These are phyloP conservation scores for Trametes sanguinea DNA, from an alignment of 768 basidiomycete genomes.

Conservation along the genomic window DNA sequence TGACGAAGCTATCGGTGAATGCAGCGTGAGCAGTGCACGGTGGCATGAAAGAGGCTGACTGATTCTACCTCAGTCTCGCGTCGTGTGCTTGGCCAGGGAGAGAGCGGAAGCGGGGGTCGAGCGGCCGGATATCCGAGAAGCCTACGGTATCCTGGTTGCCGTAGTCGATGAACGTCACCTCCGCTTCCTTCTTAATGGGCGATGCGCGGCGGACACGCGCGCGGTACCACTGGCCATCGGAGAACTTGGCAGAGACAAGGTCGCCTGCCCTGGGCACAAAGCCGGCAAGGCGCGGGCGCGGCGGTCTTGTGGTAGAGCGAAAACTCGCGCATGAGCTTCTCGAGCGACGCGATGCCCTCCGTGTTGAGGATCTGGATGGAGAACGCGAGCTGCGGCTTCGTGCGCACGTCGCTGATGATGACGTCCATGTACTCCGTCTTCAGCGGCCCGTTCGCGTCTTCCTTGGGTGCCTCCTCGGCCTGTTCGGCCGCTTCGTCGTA, in stretches of 20 bases:
- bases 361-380: constrained; percentile 93
- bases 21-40: not conserved
- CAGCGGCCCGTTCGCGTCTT: constrained; percentile 52
- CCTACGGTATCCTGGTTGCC: constrained; percentile 91
- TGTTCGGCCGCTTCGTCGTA: constrained; percentile 76
- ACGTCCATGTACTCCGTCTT: constrained; percentile 90
- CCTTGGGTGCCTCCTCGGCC: constrained; percentile 47
- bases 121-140: constrained; percentile 82
- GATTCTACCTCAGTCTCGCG: constrained; percentile 78
- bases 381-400: constrained; percentile 74
- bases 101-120: constrained; percentile 87
- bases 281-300: constrained; percentile 56
- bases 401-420: constrained; percentile 85
- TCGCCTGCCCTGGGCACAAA: constrained; percentile 86
- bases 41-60: not conserved
- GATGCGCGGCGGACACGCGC: constrained; percentile 88
- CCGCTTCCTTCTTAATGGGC: constrained; percentile 88
- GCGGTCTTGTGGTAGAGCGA: constrained; percentile 79
- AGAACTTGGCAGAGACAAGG: constrained; percentile 92
- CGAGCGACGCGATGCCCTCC: constrained; percentile 88
- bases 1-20: constrained; percentile 67
- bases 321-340: constrained; percentile 94
- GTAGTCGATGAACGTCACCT: constrained; percentile 93
- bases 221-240: constrained; percentile 94
- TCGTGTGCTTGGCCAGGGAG: constrained; percentile 94